Conservation (phyloP, 2,329 filamentous ascomycete species). For the Colletotrichum tofieldiae region DNA sequence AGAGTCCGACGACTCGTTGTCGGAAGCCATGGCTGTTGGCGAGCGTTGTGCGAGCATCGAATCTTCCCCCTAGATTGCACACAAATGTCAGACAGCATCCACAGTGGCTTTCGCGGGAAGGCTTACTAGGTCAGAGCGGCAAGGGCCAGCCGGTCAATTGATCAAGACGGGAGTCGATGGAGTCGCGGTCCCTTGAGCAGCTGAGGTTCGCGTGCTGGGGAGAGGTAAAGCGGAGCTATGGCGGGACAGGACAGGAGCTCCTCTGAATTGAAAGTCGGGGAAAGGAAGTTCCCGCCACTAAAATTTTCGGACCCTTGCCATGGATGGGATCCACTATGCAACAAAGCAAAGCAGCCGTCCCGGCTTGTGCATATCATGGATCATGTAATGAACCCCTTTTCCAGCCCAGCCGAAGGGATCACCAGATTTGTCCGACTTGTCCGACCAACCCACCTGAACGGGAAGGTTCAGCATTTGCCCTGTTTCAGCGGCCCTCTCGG, state of each 20-base stretch:
- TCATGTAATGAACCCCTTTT: not conserved
- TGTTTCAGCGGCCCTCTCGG: not conserved
- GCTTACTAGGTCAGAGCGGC: conserved; percentile 34
- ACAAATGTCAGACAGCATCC: conserved; percentile 26
- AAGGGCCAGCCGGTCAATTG: conserved; percentile 20
- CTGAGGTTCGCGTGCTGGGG: conserved; percentile 24
- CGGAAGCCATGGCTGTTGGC: conserved; percentile 38
- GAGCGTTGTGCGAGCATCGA: conserved; percentile 42
- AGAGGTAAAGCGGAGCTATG: conserved; percentile 34
- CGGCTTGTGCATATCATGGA: not conserved
- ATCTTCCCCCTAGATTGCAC: conserved; percentile 18
- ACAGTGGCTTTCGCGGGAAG: conserved; percentile 26
- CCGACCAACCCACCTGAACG: not conserved
- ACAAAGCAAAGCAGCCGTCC: not conserved
- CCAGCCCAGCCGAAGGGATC: not conserved
- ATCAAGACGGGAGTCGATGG: conserved; percentile 24
- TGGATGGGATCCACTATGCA: not conserved
- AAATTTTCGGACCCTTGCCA: conserved; percentile 30
- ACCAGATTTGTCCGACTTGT: not conserved
- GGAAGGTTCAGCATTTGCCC: not conserved
- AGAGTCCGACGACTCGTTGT: conserved; percentile 38
- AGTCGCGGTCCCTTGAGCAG: conserved; percentile 24
- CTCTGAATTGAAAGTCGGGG: conserved; percentile 34
- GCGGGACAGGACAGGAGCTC: conserved; percentile 30
- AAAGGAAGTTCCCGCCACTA: conserved; percentile 43